Conservation (phyloP, 352 stramenopile species). For the Phytophthora syringae region DNA sequence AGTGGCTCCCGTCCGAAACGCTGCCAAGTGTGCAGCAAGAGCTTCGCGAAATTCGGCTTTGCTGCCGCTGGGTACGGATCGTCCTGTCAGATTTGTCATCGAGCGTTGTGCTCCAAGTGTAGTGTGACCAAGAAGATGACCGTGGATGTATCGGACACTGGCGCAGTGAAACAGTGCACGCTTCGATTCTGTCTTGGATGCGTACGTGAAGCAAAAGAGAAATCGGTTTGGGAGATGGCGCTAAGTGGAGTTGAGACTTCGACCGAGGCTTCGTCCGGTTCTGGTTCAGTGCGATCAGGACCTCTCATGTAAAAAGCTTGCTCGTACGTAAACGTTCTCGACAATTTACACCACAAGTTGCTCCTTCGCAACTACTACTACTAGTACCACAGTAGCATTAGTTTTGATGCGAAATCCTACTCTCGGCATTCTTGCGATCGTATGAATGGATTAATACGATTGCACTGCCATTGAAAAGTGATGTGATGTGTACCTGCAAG, state of each 20-base stretch:
- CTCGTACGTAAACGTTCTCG: no score
- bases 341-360: no score
- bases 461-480: no score
- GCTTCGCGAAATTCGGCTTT: conserved; percentile 18
- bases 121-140: conserved; percentile 57
- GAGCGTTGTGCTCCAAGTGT: conserved; percentile 49
- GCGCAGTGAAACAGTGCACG: conserved; percentile 29
- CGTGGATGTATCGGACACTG: conserved; percentile 46
- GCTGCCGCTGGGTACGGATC: conserved; percentile 1
- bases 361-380: no score
- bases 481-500: no score
- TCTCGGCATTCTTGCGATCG: no score
- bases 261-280: conserved; percentile 11
- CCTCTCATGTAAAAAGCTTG: no score
- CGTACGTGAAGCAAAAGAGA: conserved; percentile 50
- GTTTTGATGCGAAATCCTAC: no score
- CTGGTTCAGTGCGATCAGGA: conserved; percentile 4
- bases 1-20: conserved; percentile 17
- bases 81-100: conserved; percentile 50
- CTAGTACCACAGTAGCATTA: no score
- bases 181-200: conserved; percentile 57
- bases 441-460: no score
- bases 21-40: conserved; percentile 28
- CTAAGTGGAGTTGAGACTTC: conserved; percentile 17
- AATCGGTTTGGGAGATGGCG: conserved; percentile 51